These are phyloP conservation scores for Penicillium sclerotiorum DNA, from an alignment of 2,329 filamentous ascomycete species.

Conservation along the genomic window DNA sequence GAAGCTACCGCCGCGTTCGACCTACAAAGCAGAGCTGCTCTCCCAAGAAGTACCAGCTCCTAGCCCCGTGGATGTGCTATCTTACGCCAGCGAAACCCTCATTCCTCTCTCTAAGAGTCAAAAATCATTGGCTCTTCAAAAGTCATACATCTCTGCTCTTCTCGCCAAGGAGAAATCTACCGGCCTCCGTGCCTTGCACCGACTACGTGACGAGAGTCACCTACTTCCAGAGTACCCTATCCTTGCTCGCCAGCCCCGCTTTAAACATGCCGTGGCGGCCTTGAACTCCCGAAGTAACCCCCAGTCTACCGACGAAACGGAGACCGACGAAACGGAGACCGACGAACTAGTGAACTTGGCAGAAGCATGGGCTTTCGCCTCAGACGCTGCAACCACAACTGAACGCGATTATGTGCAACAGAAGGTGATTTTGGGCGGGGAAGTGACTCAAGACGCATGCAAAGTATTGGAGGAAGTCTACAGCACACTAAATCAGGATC, in stretches of 20 bases:
- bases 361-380: slow-evolving; percentile 46
- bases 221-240: slow-evolving; percentile 47
- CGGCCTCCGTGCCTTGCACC: slow-evolving; percentile 39
- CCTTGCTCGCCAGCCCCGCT: slow-evolving; percentile 38
- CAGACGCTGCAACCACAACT: slow-evolving; percentile 33
- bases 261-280: slow-evolving; percentile 36
- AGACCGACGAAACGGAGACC: no score
- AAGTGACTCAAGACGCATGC: slow-evolving; percentile 33
- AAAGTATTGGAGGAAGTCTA: slow-evolving; percentile 37
- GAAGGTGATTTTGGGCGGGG: slow-evolving; percentile 34
- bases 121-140: slow-evolving; percentile 40
- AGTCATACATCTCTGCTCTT: slow-evolving; percentile 39
- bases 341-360: slow-evolving; percentile 39
- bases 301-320: slow-evolving; percentile 22
- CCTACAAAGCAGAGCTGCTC: slow-evolving; percentile 14
- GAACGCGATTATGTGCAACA: slow-evolving; percentile 39
- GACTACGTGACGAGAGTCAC: slow-evolving; percentile 46
- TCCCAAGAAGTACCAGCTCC: slow-evolving; percentile 21
- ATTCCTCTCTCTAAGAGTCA: slow-evolving; percentile 40
- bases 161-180: slow-evolving; percentile 43
- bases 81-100: slow-evolving; percentile 36
- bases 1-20: slow-evolving; percentile 22
- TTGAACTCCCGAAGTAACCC: slow-evolving; percentile 25
- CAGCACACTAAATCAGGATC: slow-evolving; percentile 37
- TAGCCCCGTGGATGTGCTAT: slow-evolving; percentile 34